These are phyloP conservation scores for Cutaneotrichosporon dermatis DNA, from an alignment of 1,284 basidiomycete genomes.

Conservation along the genomic window DNA sequence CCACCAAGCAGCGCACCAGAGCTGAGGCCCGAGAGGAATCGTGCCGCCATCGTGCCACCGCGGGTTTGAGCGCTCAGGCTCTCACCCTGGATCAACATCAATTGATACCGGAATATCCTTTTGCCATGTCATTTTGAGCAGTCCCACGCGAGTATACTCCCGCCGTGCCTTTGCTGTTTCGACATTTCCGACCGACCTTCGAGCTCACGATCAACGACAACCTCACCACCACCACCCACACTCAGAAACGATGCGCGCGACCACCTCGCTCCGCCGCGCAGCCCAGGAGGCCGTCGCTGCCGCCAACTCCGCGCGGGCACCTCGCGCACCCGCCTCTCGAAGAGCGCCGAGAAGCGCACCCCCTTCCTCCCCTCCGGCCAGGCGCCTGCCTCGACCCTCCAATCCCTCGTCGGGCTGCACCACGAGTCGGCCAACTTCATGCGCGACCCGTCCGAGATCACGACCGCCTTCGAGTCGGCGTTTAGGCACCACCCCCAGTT, in stretches of 20 bases:
- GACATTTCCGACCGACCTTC: too few species aligned
- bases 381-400: constrained; percentile 27
- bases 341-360: background rate
- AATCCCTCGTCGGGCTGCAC: constrained; percentile 39
- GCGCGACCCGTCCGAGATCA: constrained; percentile 29
- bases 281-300: background rate
- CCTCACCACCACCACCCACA: too few species aligned
- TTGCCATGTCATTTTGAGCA: too few species aligned
- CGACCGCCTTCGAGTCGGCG: constrained; percentile 32
- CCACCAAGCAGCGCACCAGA: too few species aligned
- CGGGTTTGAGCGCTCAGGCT: too few species aligned
- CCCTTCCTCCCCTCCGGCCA: constrained; percentile 15
- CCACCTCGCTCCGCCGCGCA: background rate
- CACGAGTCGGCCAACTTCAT: constrained; percentile 43
- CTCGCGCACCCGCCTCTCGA: background rate
- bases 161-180: too few species aligned
- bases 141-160: too few species aligned
- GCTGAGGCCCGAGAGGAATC: too few species aligned
- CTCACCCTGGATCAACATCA: too few species aligned
- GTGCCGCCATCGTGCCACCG: too few species aligned
- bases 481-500: constrained; percentile 26
- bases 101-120: too few species aligned
- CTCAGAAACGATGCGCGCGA: background rate
- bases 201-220: too few species aligned
- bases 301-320: background rate